Evolutionary conservation across 768 basidiomycete genomes (phyloP), one percentile per base, ranked within the genome.

Genomic region (Crepidotus variabilis): DNA sequence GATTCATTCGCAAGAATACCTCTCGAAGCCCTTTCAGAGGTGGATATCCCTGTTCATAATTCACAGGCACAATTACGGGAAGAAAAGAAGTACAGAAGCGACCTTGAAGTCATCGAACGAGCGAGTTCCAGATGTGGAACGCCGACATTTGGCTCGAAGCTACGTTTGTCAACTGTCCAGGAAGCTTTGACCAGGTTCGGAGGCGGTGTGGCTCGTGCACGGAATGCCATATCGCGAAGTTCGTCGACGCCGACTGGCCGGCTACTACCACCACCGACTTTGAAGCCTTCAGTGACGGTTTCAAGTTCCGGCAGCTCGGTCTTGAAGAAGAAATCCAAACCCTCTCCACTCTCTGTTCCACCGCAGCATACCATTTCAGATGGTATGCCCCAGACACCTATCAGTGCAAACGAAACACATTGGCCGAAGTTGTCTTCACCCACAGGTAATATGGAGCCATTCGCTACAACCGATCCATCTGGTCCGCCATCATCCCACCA

Each of bases 71-170:
- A 61, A 9, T 36, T 28, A 39, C 54, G 51, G 58, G 56, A 53
- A 43, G 57, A 58, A 11, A 47, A 48, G 6, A 60, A 57, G 47
- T 58, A 63, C 35, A 54, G 59, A n/a, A 59, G 54, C 6, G 71
- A 73, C 54, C 65, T 71, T 46, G 71, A 74, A 36, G 66, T 71
- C 53, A 68, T 78, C 10, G 76, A 79, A 47, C 74, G 76, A 20
- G 73, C 78, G 20, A 75, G 72, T 36, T 83, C 82, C 2, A 72
- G 83, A 36, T 85, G 82, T 58, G 82, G 79, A 9, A 84, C 84
- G 2, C 84, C 84, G 9, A 84, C 84, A 1, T 84, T 85, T 60
- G 85, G 84, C 13, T 85, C 84, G 1, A 74, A 76, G 33, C 72
- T 73, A 51, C 71, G 76, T 6, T 64, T 81, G 6, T 76, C 79